Evolutionary conservation across 2,329 filamentous ascomycete genomes (phyloP).

Genomic region (Stagonosporopsis cucurbitacearum): DNA sequence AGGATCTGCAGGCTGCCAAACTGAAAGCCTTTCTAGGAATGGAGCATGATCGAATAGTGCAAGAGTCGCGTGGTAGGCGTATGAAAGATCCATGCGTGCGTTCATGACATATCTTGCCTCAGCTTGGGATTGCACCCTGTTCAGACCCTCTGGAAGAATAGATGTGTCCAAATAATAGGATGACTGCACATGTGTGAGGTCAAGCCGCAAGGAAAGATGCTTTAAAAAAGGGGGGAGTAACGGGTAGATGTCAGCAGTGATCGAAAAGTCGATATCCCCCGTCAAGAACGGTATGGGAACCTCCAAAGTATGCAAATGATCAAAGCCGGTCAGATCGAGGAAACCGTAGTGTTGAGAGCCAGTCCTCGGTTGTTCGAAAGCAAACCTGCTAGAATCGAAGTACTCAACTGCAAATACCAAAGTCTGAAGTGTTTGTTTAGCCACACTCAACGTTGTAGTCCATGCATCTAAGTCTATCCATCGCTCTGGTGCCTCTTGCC

Average conservation of each 20-base stretch:
- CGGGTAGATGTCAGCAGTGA: conserved; percentile 28
- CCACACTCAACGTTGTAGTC: conserved; percentile 20
- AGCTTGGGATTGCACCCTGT: conserved; percentile 24
- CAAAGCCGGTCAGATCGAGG: conserved; percentile 32
- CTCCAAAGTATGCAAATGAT: conserved; percentile 34
- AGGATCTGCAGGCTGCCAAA: conserved; percentile 39
- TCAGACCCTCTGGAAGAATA: conserved; percentile 21
- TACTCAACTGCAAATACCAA: conserved; percentile 34
- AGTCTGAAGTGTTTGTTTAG: conserved; percentile 22
- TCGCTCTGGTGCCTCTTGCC: neutral
- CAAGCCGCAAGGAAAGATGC: conserved; percentile 32
- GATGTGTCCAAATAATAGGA: conserved; percentile 29
- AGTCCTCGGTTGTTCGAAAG: conserved; percentile 33
- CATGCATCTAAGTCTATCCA: conserved; percentile 28
- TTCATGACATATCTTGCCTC: conserved; percentile 22
- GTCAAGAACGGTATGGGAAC: conserved; percentile 35
- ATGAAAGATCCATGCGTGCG: conserved; percentile 38
- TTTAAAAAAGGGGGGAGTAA: conserved; percentile 32
- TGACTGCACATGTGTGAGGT: conserved; percentile 35
- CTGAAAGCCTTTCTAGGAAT: conserved; percentile 29
- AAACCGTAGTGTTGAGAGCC: conserved; percentile 23
- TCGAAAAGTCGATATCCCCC: conserved; percentile 31
- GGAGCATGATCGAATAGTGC: conserved; percentile 26
- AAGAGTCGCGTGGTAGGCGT: conserved; percentile 30
- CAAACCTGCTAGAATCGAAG: conserved; percentile 22